A percentile compares a stretch with the other conserved stretches of the same genome.
Conservation (phyloP, 805 yeast species). For the Yarrowia divulgata region DNA sequence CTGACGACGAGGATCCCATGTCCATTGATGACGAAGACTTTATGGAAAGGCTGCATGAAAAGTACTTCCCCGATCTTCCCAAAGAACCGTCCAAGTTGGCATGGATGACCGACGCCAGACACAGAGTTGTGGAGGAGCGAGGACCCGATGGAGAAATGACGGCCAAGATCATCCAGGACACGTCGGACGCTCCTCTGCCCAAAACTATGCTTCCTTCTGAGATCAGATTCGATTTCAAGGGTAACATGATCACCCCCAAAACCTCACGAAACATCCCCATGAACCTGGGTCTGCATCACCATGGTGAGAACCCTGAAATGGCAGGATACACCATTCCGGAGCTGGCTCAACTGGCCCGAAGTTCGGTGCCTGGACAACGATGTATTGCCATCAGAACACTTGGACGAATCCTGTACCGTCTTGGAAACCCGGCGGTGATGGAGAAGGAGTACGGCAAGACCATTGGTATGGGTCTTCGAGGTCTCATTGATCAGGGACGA, state of each 20-base stretch:
- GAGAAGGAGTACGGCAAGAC: conserved; percentile 51
- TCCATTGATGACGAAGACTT: conserved; percentile 61
- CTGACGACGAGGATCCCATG: conserved; percentile 20
- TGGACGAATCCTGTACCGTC: conserved; percentile 84
- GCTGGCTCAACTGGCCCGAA: conserved; percentile 76
- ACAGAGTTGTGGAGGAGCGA: conserved; percentile 48
- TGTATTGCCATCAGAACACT: conserved; percentile 84
- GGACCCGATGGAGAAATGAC: conserved; percentile 27
- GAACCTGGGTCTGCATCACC: conserved; percentile 84
- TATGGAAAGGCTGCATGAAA: conserved; percentile 73
- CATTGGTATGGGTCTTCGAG: conserved; percentile 72
- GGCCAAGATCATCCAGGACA: conserved; percentile 31
- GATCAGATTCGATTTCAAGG: conserved; percentile 87
- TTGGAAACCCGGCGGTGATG: conserved; percentile 59
- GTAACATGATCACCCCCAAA: conserved; percentile 70
- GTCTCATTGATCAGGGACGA: conserved; percentile 65
- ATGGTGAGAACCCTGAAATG: conserved; percentile 82
- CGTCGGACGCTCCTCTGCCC: conserved; percentile 30
- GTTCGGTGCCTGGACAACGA: conserved; percentile 83
- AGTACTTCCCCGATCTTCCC: conserved; percentile 83
- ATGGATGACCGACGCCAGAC: conserved; percentile 83
- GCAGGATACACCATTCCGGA: conserved; percentile 94
- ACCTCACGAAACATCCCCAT: conserved; percentile 60
- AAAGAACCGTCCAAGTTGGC: conserved; percentile 79
- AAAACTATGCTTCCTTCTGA: conserved; percentile 50